Evolutionary conservation across 2,329 filamentous ascomycete genomes (phyloP), one percentile per base, ranked within the genome.

Genomic region (Podosphaera xanthii): DNA sequence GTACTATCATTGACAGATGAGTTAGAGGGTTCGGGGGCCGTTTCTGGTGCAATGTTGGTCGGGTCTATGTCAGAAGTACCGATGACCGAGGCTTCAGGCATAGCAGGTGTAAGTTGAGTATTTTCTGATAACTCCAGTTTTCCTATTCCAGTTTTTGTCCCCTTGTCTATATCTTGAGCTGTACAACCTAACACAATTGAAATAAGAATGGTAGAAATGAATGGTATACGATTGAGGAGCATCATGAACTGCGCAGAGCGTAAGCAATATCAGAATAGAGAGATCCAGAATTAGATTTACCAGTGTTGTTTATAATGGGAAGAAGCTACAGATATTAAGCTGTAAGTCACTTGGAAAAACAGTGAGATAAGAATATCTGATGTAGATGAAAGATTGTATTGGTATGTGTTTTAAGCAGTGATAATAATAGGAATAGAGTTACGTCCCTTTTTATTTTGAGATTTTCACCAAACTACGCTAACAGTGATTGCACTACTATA

Each of bases 1-100:
- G 44, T 60, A 30, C 59, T 60, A 46, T 59, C 61, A 38, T 42
- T 35, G 8, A 4, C 9, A 36, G 35, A 42, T 4, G 53, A 22
- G 34, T 14, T 38, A 2, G 52, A 42, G 22, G 46, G 22, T 31
- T 12, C 10, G 2, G 57, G 49, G 35, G 10, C 4, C 42, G 56
- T 48, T 36, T 38, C 46, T 33, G 40, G 31, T 56, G 34, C 6
- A 40, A 35, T 38, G n/a, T 33, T 2, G 33, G 12, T 55, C 22
- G 33, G 12, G n/a, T 55, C 9, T 10, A 22, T 40, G 33, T 22
- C 8, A 14, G 40, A 12, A 3, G 10, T 44, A 14, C 40, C n/a
- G 10, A 3, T 44, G 22, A 22, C 22, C 31, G 49, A 30, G 30
- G 22, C 7, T 12, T 38, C 34, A 30, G 53, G 5, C 22, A 35